phyloP scores from a whole-genome alignment of 345 rosid species.

The Linum tenue region DNA sequence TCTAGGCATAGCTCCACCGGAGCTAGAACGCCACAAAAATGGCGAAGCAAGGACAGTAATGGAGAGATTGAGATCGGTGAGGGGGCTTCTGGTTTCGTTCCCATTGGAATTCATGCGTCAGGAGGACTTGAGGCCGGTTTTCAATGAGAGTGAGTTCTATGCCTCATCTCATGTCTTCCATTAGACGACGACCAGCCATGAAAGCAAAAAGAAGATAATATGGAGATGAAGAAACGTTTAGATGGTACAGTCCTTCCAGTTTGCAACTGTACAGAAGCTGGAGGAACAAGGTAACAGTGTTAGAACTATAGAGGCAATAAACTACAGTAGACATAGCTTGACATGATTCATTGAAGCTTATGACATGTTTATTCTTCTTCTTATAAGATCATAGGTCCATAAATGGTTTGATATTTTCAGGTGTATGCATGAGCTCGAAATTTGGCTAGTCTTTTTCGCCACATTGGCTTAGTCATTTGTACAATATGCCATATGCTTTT shows the following conservation, averaged over 20 bases:
- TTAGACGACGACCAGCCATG: conserved; percentile 8
- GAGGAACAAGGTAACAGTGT: too few relatives aligned
- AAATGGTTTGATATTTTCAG: too few relatives aligned
- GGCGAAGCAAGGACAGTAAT: conserved; percentile 21
- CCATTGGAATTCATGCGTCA: conserved; percentile 78
- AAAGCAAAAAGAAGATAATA: neutral
- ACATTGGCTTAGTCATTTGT: conserved; percentile 12
- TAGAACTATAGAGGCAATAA: neutral
- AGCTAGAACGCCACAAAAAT: conserved; percentile 25
- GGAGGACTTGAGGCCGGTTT: conserved; percentile 68
- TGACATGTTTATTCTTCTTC: too few relatives aligned
- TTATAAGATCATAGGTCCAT: too few relatives aligned
- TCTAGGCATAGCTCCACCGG: conserved; percentile 65
- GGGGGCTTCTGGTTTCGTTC: conserved; percentile 69
- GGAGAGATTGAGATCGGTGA: conserved; percentile 41
- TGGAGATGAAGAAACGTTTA: neutral
- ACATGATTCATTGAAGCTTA: too few relatives aligned
- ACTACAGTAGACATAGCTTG: neutral
- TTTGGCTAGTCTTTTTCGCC: neutral
- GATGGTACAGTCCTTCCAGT: neutral
- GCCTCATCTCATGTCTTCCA: conserved; percentile 77
- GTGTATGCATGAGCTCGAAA: too few relatives aligned
- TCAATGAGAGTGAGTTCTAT: conserved; percentile 77
- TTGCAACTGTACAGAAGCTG: neutral
- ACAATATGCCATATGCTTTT: neutral